Percentiles rank a stretch among this genome's conserved stretches.
phyloP scores from a whole-genome alignment of 1,284 basidiomycete species.

The Mycosarcoma maydis region DNA sequence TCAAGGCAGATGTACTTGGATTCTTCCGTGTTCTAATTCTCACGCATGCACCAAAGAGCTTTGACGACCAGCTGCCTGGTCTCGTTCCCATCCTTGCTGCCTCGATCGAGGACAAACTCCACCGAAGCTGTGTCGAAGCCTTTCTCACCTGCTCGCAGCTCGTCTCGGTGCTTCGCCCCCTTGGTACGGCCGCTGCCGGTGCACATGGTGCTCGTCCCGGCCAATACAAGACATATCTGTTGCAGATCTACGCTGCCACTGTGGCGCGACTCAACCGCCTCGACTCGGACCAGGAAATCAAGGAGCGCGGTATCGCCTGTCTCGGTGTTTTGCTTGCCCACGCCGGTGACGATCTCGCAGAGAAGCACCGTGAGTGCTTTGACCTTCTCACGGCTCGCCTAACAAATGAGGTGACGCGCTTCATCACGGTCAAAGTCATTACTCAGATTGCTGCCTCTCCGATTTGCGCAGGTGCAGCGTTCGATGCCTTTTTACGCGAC shows the following conservation, averaged over 20 bases:
- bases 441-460: conserved; percentile 69
- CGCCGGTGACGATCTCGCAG: conserved; percentile 76
- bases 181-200: conserved; percentile 4
- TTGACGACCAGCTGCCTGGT: conserved; percentile 73
- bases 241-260: conserved; percentile 76
- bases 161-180: conserved; percentile 68
- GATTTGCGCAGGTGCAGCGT: conserved; percentile 65
- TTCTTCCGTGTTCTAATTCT: conserved; percentile 87
- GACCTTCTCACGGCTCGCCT: conserved; percentile 81
- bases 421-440: conserved; percentile 69
- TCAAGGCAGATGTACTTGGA: conserved; percentile 75
- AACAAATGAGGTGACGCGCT: conserved; percentile 71
- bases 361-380: conserved; percentile 67
- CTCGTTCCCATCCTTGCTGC: conserved; percentile 80
- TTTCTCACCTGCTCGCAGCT: conserved; percentile 73
- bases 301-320: conserved; percentile 81
- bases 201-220: conserved; percentile 8
- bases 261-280: conserved; percentile 77
- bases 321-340: conserved; percentile 87
- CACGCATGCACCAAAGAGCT: conserved; percentile 78
- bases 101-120: conserved; percentile 72
- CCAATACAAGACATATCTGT: conserved; percentile 41
- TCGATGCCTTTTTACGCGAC: conserved; percentile 81
- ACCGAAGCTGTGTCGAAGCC: conserved; percentile 69
- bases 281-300: conserved; percentile 90